phyloP scores from a whole-genome alignment of 1,284 basidiomycete species.

The Microbotryomycetes sp. region DNA sequence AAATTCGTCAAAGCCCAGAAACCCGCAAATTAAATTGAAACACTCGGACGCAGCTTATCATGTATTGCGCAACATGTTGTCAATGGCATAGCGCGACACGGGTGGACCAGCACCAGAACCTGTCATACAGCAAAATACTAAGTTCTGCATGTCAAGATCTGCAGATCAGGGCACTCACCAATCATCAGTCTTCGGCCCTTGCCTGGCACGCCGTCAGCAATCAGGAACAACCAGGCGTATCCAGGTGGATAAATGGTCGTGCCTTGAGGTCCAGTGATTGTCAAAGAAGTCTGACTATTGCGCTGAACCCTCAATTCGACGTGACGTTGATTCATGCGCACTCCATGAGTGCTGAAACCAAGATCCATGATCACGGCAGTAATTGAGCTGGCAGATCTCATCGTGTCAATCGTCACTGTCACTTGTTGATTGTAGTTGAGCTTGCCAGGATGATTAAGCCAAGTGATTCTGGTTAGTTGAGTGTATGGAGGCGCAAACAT shows the following conservation, averaged over 20 bases:
- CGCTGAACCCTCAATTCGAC: conserved; percentile 55
- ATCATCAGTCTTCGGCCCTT: conserved; percentile 59
- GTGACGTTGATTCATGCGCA: conserved; percentile 65
- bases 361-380: conserved; percentile 67
- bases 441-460: conserved; percentile 45
- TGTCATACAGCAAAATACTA: neutral
- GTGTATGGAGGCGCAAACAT: conserved; percentile 67
- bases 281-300: conserved; percentile 42
- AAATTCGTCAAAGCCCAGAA: no score
- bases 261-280: conserved; percentile 48
- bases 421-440: conserved; percentile 45
- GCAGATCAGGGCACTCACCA: conserved; percentile 53
- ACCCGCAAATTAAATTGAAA: neutral
- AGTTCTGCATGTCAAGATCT: neutral
- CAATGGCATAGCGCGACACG: conserved; percentile 16
- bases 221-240: conserved; percentile 66
- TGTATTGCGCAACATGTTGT: conserved; percentile 18
- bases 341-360: conserved; percentile 58
- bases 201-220: conserved; percentile 59
- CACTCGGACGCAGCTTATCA: neutral
- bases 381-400: conserved; percentile 42
- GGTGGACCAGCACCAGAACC: conserved; percentile 6
- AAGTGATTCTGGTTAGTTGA: conserved; percentile 51
- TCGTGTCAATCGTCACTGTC: conserved; percentile 46
- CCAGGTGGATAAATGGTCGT: conserved; percentile 45